A percentile compares a stretch with the other conserved stretches of the same genome.
Conservation (phyloP, 495 filamentous ascomycete genomes). For the Aspergillus conjunctus region DNA sequence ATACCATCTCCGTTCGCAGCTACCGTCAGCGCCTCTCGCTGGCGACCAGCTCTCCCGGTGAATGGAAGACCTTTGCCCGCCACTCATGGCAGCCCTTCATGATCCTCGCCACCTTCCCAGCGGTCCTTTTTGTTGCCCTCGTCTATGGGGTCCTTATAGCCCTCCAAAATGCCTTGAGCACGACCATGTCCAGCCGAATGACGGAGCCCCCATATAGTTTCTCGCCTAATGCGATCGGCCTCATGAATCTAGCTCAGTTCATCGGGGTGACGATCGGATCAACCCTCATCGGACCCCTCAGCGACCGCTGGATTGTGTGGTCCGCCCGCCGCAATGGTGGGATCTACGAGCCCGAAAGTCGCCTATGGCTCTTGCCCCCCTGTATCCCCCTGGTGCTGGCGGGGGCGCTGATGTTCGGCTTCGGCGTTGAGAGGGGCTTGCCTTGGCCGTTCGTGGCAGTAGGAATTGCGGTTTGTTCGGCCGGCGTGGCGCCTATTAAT, state of each 20-base stretch:
- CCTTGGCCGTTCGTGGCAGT: slow-evolving; percentile 30
- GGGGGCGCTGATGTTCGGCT: slow-evolving; percentile 30
- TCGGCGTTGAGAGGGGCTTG: slow-evolving; percentile 25
- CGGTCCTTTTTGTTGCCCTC: slow-evolving; percentile 33
- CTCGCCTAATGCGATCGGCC: slow-evolving; percentile 33
- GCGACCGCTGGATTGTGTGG: slow-evolving; percentile 32
- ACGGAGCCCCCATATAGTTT: slow-evolving; percentile 36
- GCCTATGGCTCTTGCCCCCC: slow-evolving; percentile 20
- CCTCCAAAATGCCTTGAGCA: slow-evolving; percentile 29
- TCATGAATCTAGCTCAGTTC: slow-evolving; percentile 34
- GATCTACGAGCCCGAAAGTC: slow-evolving; percentile 34
- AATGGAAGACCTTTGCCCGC: background rate
- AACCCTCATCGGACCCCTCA: slow-evolving; percentile 32
- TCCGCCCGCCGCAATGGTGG: slow-evolving; percentile 31
- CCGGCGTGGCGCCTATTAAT: slow-evolving; percentile 23
- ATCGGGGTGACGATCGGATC: slow-evolving; percentile 33
- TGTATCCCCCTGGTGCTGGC: slow-evolving; percentile 22
- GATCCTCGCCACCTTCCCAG: slow-evolving; percentile 23
- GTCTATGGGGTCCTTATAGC: slow-evolving; percentile 32
- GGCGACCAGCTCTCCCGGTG: background rate
- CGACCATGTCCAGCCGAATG: slow-evolving; percentile 31
- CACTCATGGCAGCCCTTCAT: slow-evolving; percentile 5
- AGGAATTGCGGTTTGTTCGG: slow-evolving; percentile 28
- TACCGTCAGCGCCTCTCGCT: background rate
- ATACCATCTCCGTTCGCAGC: no score